Evolutionary conservation across 2,329 filamentous ascomycete genomes (phyloP).

Genomic region (Graphiopsis chlorocephala): DNA sequence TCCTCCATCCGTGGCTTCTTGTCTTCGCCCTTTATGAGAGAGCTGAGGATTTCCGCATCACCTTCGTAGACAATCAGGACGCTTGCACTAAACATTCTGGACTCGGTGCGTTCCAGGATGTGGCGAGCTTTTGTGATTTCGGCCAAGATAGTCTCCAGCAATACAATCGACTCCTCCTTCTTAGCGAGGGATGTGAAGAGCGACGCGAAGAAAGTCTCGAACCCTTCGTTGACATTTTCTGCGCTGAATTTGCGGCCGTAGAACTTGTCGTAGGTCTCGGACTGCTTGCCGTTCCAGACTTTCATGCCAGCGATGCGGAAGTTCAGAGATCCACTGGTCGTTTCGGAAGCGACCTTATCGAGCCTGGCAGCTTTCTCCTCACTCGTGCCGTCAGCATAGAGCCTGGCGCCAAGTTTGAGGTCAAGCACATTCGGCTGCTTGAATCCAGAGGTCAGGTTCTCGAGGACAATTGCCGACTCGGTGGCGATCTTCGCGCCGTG

Average conservation of each 20-base stretch:
- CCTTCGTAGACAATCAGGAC: slow-evolving; percentile 67
- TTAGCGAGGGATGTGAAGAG: slow-evolving; percentile 40
- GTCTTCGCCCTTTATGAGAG: slow-evolving; percentile 41
- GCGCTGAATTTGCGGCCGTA: slow-evolving; percentile 60
- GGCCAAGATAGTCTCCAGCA: slow-evolving; percentile 44
- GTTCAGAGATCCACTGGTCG: slow-evolving; percentile 59
- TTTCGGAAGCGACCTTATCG: slow-evolving; percentile 57
- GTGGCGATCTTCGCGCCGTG: slow-evolving; percentile 68
- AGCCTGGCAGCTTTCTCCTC: slow-evolving; percentile 58
- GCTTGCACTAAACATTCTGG: slow-evolving; percentile 65
- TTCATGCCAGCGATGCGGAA: slow-evolving; percentile 67
- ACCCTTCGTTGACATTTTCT: slow-evolving; percentile 56
- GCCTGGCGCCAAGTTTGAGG: slow-evolving; percentile 79
- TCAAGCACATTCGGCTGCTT: slow-evolving; percentile 85
- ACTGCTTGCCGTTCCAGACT: slow-evolving; percentile 51
- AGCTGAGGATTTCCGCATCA: slow-evolving; percentile 53
- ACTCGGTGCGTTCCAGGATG: slow-evolving; percentile 60
- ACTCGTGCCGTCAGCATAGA: slow-evolving; percentile 73
- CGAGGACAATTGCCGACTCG: slow-evolving; percentile 75
- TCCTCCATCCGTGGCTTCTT: slow-evolving; percentile 27
- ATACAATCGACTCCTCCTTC: slow-evolving; percentile 33
- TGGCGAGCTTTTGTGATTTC: slow-evolving; percentile 46
- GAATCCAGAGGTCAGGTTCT: slow-evolving; percentile 80
- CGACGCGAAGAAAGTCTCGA: slow-evolving; percentile 54
- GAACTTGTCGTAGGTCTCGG: slow-evolving; percentile 63